These are phyloP conservation scores for Sporobolomyces roseus DNA, from an alignment of 768 basidiomycete genomes.

Conservation along the genomic window DNA sequence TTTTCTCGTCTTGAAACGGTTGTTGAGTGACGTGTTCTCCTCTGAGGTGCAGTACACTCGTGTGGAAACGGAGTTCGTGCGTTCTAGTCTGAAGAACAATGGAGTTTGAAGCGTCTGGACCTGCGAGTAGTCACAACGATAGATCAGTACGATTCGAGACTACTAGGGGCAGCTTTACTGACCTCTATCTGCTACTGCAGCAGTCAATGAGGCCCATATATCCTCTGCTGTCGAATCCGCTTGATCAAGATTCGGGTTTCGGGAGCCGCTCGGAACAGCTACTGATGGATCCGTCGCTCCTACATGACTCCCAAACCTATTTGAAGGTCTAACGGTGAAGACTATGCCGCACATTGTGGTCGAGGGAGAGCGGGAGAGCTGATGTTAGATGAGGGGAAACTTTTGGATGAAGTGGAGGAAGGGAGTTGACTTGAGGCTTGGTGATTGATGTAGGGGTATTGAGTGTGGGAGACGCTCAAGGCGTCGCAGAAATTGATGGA, in stretches of 20 bases:
- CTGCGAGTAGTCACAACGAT: neutral
- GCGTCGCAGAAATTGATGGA: too few species aligned
- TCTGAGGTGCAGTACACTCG: slow-evolving; percentile 70
- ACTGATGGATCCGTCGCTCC: too few species aligned
- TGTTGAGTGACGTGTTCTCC: slow-evolving; percentile 61
- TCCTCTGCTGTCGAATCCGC: too few species aligned
- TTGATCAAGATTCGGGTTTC: too few species aligned
- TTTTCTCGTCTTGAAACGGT: slow-evolving; percentile 63
- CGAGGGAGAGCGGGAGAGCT: too few species aligned
- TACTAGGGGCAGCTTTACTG: neutral
- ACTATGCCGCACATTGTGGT: slow-evolving; percentile 1
- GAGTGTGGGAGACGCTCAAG: too few species aligned
- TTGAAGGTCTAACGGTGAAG: neutral
- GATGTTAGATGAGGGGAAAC: neutral
- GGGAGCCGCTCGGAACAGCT: too few species aligned
- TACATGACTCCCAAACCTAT: too few species aligned
- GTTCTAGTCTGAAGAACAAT: neutral
- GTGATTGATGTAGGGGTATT: too few species aligned
- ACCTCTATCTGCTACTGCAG: slow-evolving; percentile 21
- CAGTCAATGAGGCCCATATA: neutral
- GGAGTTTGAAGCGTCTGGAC: slow-evolving; percentile 17
- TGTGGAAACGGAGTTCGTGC: slow-evolving; percentile 54
- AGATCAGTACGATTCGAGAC: too few species aligned
- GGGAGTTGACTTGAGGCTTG: neutral
- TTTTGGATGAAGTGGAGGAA: too few species aligned